A percentile compares a stretch with the other conserved stretches of the same genome.
phyloP scores from a whole-genome alignment of 2,329 filamentous ascomycete genomes.

The Dryadomyces quercus-mongolicae region DNA sequence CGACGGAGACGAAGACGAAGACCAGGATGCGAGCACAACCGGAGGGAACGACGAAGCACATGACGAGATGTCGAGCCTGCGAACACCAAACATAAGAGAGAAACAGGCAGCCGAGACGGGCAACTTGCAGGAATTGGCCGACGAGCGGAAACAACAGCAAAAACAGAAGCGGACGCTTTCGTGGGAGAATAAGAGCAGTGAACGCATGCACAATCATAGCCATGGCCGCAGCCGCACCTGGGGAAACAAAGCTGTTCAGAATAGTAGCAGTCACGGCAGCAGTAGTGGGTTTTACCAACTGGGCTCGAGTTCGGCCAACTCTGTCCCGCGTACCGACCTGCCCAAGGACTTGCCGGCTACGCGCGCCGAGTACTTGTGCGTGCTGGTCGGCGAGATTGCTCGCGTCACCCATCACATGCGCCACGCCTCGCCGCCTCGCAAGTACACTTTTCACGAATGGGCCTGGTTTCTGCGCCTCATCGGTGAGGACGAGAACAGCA shows the following conservation, averaged over 20 bases:
- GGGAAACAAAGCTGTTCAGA: not conserved
- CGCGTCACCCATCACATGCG: slow-evolving; percentile 52
- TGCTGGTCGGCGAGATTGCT: slow-evolving; percentile 63
- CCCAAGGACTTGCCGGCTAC: slow-evolving; percentile 26
- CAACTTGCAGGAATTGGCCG: not conserved
- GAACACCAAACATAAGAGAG: not conserved
- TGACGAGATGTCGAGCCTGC: no score
- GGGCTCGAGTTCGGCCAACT: slow-evolving; percentile 8
- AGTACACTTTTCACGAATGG: slow-evolving; percentile 78
- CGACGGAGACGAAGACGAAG: not conserved
- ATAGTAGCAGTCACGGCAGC: slow-evolving; percentile 1
- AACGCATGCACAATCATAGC: not conserved
- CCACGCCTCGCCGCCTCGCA: slow-evolving; percentile 39
- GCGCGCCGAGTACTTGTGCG: slow-evolving; percentile 41
- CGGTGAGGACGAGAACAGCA: slow-evolving; percentile 46
- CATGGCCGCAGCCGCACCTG: not conserved
- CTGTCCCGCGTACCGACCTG: slow-evolving; percentile 21
- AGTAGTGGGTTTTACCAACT: not conserved
- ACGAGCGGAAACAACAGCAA: not conserved
- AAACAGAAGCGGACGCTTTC: no score
- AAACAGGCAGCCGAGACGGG: not conserved
- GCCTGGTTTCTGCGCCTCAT: slow-evolving; percentile 72
- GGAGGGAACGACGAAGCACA: no score
- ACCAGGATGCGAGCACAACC: no score
- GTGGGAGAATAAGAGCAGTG: not conserved